Percentiles rank a stretch among this genome's conserved stretches.
These are phyloP conservation scores for Phytophthora brassicae DNA, from an alignment of 352 stramenopile species.

Conservation along the genomic window DNA sequence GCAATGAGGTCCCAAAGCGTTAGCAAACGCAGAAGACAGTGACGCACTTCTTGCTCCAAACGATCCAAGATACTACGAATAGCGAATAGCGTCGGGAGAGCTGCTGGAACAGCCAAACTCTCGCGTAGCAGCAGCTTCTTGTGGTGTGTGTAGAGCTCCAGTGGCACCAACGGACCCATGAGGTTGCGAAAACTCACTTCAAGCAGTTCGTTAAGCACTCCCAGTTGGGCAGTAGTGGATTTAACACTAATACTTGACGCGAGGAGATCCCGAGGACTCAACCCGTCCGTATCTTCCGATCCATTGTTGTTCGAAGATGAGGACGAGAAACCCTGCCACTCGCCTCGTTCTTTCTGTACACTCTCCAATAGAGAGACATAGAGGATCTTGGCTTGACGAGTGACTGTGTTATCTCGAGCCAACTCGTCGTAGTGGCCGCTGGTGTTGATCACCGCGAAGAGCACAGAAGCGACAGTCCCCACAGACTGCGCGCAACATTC, in stretches of 20 bases:
- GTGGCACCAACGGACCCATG: slow-evolving; percentile 48
- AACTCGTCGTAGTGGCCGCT: slow-evolving; percentile 35
- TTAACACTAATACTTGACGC: slow-evolving; percentile 12
- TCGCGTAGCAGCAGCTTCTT: slow-evolving; percentile 36
- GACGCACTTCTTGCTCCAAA: slow-evolving; percentile 47
- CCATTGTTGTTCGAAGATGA: slow-evolving; percentile 24
- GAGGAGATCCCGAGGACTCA: slow-evolving; percentile 27
- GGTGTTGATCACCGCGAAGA: slow-evolving; percentile 51
- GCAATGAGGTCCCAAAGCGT: slow-evolving; percentile 56
- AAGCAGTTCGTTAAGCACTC: slow-evolving; percentile 58
- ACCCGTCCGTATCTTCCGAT: slow-evolving; percentile 11
- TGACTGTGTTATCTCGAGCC: slow-evolving; percentile 33
- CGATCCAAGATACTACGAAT: slow-evolving; percentile 50
- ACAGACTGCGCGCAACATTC: slow-evolving; percentile 60
- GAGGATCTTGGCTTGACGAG: slow-evolving; percentile 60
- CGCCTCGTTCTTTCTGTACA: slow-evolving; percentile 63
- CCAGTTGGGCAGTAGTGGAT: slow-evolving; percentile 30
- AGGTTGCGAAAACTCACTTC: slow-evolving; percentile 73
- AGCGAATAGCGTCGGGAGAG: slow-evolving; percentile 43
- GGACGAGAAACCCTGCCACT: slow-evolving; percentile 63
- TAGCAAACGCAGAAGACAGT: slow-evolving; percentile 58
- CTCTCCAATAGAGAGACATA: slow-evolving; percentile 69
- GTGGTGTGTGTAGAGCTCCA: slow-evolving; percentile 50
- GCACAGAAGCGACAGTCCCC: slow-evolving; percentile 45
- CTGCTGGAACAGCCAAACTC: slow-evolving; percentile 41